Evolutionary conservation across 2,329 filamentous ascomycete genomes (phyloP).

Genomic region (Clonostachys chloroleuca): DNA sequence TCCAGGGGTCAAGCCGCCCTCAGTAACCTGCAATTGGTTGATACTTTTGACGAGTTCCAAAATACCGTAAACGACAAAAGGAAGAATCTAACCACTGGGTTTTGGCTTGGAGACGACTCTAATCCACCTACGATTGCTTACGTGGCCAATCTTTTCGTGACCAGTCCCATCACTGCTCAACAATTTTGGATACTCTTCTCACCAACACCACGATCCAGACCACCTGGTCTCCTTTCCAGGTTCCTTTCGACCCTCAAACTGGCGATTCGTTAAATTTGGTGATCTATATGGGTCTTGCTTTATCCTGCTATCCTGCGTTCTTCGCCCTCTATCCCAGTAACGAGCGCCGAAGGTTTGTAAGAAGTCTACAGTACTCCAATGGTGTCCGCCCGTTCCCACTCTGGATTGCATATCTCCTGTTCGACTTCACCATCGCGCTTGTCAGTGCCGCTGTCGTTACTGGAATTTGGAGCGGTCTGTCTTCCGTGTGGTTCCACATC

Average conservation of each 20-base stretch:
- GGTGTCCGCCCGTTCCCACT: constrained; percentile 78
- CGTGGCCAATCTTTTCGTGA: constrained; percentile 56
- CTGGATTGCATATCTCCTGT: constrained; percentile 78
- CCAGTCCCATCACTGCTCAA: constrained; percentile 56
- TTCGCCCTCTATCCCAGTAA: constrained; percentile 86
- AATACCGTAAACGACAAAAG: constrained; percentile 58
- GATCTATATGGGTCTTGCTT: constrained; percentile 75
- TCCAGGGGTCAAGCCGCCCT: constrained; percentile 5
- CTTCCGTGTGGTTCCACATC: constrained; percentile 69
- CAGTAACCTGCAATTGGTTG: constrained; percentile 44
- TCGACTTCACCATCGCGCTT: constrained; percentile 76
- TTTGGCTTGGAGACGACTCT: constrained; percentile 65
- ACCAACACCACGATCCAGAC: constrained; percentile 66
- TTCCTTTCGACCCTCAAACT: constrained; percentile 63
- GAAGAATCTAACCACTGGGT: constrained; percentile 66
- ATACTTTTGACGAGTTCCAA: constrained; percentile 66
- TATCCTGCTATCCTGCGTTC: constrained; percentile 77
- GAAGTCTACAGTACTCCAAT: constrained; percentile 86
- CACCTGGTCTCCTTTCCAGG: constrained; percentile 70
- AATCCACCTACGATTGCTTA: constrained; percentile 67
- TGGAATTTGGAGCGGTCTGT: constrained; percentile 63
- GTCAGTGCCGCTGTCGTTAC: constrained; percentile 59
- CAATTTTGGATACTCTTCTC: constrained; percentile 64
- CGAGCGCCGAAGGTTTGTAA: constrained; percentile 73
- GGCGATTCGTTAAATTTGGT: constrained; percentile 76